phyloP scores from a whole-genome alignment of 768 basidiomycete species.

The Ramaria sp. region DNA sequence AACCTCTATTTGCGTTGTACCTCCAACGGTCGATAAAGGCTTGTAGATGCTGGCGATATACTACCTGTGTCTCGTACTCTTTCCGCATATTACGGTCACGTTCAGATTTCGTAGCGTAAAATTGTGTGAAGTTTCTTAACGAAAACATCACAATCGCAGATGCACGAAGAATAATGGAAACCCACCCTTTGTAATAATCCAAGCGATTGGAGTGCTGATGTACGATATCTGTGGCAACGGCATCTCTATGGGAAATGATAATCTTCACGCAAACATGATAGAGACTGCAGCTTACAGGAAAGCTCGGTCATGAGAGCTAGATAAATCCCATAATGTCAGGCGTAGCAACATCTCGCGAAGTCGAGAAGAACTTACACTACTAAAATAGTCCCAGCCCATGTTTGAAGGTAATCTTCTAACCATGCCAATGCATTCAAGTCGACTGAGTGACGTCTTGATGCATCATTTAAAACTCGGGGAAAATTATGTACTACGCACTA shows the following conservation, averaged over 20 bases:
- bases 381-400: constrained; percentile 84
- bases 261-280: not conserved
- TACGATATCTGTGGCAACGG: constrained; percentile 96
- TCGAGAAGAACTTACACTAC: constrained; percentile 59
- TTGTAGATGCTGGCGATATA: constrained; percentile 89
- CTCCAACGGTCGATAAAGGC: constrained; percentile 98
- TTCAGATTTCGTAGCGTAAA: constrained; percentile 97
- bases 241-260: constrained; percentile 42
- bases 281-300: constrained; percentile 52
- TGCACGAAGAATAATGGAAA: not conserved
- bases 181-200: constrained; percentile 94
- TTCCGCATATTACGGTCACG: constrained; percentile 83
- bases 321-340: constrained; percentile 6
- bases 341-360: not conserved
- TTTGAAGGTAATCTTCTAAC: constrained; percentile 95
- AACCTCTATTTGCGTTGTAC: constrained; percentile 89
- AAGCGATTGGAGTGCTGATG: constrained; percentile 88
- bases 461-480: not conserved
- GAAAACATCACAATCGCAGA: constrained; percentile 8
- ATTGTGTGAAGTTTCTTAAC: constrained; percentile 86
- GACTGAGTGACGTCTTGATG: constrained; percentile 29
- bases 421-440: constrained; percentile 95
- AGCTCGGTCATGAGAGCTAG: constrained; percentile 91
- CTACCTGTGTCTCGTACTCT: constrained; percentile 95
- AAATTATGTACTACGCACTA: constrained; percentile 37